phyloP scores from a whole-genome alignment of 129 eudicot genomes.

The Apium graveolens region DNA sequence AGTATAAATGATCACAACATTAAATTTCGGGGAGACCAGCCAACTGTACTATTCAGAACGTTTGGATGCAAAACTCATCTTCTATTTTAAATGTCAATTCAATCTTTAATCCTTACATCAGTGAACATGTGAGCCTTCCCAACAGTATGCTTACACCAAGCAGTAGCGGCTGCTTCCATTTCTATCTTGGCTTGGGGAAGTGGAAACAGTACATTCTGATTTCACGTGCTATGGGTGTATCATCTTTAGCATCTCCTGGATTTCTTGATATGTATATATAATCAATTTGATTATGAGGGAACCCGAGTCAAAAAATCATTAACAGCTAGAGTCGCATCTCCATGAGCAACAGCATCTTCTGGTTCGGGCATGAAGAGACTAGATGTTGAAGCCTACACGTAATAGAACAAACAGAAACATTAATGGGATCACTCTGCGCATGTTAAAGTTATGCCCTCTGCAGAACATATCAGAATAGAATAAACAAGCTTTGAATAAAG shows the following conservation, averaged over 20 bases:
- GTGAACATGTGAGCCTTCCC: neutral
- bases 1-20: neutral
- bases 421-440: neutral
- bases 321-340: constrained; percentile 94
- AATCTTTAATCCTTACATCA: neutral
- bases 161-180: neutral
- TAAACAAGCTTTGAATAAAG: neutral
- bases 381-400: constrained; percentile 56
- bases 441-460: neutral
- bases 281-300: constrained; percentile 21
- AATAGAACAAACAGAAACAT: neutral
- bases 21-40: neutral
- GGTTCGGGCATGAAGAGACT: constrained; percentile 84
- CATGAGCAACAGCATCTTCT: constrained; percentile 93
- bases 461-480: neutral
- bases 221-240: neutral
- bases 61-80: neutral
- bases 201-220: neutral
- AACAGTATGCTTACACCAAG: neutral
- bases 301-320: constrained; percentile 82
- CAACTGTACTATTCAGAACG: neutral
- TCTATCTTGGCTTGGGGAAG: neutral
- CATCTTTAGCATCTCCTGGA: neutral
- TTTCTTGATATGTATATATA: neutral
- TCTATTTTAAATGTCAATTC: neutral